A percentile compares a stretch with the other conserved stretches of the same genome.
These are phyloP conservation scores for Rhodotorula sp. DNA, from an alignment of 1,284 basidiomycete genomes.

Conservation along the genomic window DNA sequence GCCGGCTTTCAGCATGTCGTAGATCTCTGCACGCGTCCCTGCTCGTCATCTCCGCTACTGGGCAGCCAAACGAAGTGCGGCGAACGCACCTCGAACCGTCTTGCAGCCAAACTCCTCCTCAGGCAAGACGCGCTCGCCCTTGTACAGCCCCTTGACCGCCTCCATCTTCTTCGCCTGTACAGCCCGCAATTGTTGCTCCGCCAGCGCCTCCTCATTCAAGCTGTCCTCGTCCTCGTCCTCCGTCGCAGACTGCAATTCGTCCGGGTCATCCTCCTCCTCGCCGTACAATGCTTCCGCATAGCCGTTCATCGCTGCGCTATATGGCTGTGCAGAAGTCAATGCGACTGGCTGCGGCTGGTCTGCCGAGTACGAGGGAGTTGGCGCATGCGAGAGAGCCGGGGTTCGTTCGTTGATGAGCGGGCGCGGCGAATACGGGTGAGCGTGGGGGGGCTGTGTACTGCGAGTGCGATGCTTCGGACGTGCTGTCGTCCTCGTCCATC, in stretches of 20 bases:
- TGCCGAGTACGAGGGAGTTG: no score
- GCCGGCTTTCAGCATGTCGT: constrained; percentile 2
- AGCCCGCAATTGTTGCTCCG: no score
- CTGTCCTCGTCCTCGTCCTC: not conserved
- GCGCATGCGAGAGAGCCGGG: no score
- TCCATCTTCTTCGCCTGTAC: not conserved
- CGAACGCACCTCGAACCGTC: constrained; percentile 7
- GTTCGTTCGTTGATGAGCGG: no score
- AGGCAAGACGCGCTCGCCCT: constrained; percentile 1
- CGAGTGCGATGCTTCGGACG: no score
- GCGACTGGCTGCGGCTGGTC: no score
- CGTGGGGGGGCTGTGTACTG: no score
- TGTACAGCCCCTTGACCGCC: constrained; percentile 2
- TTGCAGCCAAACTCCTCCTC: constrained; percentile 14
- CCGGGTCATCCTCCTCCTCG: not conserved
- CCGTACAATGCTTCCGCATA: not conserved
- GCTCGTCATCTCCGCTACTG: not conserved
- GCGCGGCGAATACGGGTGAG: no score
- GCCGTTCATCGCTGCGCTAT: no score
- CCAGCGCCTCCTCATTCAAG: not conserved
- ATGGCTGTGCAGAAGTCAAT: no score
- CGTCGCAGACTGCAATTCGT: no score
- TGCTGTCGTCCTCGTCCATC: no score
- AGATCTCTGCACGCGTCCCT: not conserved
- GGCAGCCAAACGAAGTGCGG: not conserved